Percentiles rank a stretch among this genome's conserved stretches.
These are phyloP conservation scores for Aureobasidium sp. DNA, from an alignment of 2,329 filamentous ascomycete genomes.

Conservation along the genomic window DNA sequence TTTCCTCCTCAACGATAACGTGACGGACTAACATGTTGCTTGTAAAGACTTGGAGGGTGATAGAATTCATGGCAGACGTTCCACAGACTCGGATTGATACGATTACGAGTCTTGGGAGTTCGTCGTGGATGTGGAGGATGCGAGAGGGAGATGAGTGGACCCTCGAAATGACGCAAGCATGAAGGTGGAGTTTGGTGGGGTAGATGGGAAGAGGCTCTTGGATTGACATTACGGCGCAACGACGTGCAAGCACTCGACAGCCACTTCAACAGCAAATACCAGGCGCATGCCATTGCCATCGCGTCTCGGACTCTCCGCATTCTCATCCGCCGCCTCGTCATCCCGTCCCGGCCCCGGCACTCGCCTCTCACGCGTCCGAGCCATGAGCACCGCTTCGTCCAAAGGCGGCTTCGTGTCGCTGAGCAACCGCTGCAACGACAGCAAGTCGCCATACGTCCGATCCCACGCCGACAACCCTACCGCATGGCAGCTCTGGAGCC, in stretches of 20 bases:
- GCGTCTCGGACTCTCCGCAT: neutral
- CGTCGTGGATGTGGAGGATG: neutral
- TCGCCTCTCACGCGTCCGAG: neutral
- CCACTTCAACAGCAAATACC: neutral
- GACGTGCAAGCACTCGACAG: neutral
- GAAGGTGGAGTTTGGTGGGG: neutral
- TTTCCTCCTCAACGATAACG: no score
- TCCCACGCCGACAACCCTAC: slow-evolving; percentile 74
- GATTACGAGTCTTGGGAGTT: neutral
- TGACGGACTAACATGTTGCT: no score
- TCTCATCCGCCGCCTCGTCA: neutral
- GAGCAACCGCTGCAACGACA: slow-evolving; percentile 49
- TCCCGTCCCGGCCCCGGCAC: neutral
- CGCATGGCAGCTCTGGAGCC: slow-evolving; percentile 82
- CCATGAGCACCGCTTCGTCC: neutral
- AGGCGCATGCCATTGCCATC: slow-evolving; percentile 5
- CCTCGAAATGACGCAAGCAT: neutral
- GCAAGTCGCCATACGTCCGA: slow-evolving; percentile 60
- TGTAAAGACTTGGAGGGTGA: neutral
- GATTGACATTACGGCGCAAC: neutral
- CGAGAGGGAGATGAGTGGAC: neutral
- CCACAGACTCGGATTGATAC: neutral
- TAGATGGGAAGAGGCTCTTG: neutral
- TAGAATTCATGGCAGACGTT: neutral
- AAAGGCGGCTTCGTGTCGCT: slow-evolving; percentile 10